These are phyloP conservation scores for Fusarium sacchari DNA, from an alignment of 2,329 filamentous ascomycete species.

Conservation along the genomic window DNA sequence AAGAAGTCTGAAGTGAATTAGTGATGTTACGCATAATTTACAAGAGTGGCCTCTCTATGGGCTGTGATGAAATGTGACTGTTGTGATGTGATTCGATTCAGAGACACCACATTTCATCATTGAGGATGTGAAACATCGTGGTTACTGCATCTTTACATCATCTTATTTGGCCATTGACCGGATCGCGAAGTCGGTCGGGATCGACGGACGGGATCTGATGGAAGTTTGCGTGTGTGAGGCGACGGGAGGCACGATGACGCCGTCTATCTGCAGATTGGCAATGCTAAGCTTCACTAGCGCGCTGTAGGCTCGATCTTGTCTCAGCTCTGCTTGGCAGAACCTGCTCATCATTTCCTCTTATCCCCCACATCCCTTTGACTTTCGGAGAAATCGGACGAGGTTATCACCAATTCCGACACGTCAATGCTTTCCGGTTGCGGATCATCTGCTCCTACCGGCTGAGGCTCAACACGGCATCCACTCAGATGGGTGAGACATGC, in stretches of 20 bases:
- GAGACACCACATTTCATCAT: slow-evolving; percentile 6
- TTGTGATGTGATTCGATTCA: background rate
- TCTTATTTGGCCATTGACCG: background rate
- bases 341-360: slow-evolving; percentile 22
- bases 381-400: slow-evolving; percentile 14
- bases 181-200: slow-evolving; percentile 1
- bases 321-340: slow-evolving; percentile 10
- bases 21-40: background rate
- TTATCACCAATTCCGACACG: slow-evolving; percentile 1
- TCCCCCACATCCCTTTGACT: background rate
- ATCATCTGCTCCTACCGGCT: background rate
- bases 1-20: slow-evolving; percentile 2
- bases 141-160: slow-evolving; percentile 10
- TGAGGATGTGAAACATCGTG: background rate
- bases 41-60: background rate
- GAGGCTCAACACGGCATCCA: slow-evolving; percentile 16
- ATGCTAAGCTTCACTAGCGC: background rate
- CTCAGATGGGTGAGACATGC: slow-evolving; percentile 15
- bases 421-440: slow-evolving; percentile 17
- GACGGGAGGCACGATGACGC: slow-evolving; percentile 25
- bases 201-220: slow-evolving; percentile 30
- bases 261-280: background rate
- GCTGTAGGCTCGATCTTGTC: background rate
- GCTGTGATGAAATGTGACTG: background rate
- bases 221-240: slow-evolving; percentile 19